These are phyloP conservation scores for Straminergon stramineum DNA, from an alignment of 225 moss, liverwort and hornwort species.

Conservation along the genomic window DNA sequence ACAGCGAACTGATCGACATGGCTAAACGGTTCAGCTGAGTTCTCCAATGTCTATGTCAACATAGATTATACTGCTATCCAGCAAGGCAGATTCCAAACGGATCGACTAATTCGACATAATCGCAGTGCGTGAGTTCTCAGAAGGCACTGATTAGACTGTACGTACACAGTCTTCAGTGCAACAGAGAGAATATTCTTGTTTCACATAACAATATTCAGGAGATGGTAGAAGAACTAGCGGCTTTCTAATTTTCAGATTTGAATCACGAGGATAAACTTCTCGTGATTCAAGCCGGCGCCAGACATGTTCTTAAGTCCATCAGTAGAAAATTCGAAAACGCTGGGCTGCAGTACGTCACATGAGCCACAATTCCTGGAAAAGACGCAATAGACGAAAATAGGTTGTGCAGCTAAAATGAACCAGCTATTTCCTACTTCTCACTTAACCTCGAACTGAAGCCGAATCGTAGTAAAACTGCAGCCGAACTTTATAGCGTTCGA, in stretches of 20 bases:
- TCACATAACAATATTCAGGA: not conserved
- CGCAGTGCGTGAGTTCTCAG: not conserved
- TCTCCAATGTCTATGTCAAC: no score
- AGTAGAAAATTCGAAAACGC: not conserved
- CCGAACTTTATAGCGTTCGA: constrained; percentile 43
- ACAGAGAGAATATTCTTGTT: not conserved
- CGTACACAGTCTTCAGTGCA: not conserved
- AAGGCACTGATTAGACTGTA: not conserved
- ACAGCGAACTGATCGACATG: not conserved
- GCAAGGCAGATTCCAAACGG: not conserved
- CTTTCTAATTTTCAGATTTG: not conserved
- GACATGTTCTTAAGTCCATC: not conserved
- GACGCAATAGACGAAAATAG: not conserved
- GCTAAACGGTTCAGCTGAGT: not conserved
- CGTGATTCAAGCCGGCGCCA: not conserved
- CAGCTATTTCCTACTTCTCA: not conserved
- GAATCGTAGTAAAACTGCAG: constrained; percentile 43
- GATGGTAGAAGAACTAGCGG: not conserved
- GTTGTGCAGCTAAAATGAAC: not conserved
- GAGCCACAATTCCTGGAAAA: not conserved
- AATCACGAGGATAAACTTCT: not conserved
- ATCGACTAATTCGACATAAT: not conserved
- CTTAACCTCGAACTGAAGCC: constrained; percentile 10
- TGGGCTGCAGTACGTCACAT: not conserved
- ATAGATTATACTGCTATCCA: not conserved